A percentile compares a stretch with the other conserved stretches of the same genome.
Conservation (phyloP, 176 grass and related monocot species). For the Ensete glaucum region DNA sequence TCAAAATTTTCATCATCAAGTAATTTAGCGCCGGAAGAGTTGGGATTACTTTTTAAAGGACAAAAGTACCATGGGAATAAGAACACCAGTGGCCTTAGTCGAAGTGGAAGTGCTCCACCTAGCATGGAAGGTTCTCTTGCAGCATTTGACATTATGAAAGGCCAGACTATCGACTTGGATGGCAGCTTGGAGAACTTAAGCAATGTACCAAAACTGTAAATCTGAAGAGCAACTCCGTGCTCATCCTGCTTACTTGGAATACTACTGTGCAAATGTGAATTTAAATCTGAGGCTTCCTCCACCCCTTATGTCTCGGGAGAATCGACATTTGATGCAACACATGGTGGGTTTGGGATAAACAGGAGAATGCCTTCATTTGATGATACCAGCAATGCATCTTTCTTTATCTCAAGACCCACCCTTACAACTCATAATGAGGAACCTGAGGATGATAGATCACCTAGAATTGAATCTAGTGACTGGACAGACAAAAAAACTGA, state of each 20-base stretch:
- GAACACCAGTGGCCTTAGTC: slow-evolving; percentile 56
- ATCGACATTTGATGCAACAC: slow-evolving; percentile 51
- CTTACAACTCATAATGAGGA: slow-evolving; percentile 92
- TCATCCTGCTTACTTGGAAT: slow-evolving; percentile 72
- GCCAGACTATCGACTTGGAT: slow-evolving; percentile 39
- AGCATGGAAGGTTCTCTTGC: slow-evolving; percentile 91
- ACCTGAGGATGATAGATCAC: slow-evolving; percentile 79
- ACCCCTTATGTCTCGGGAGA: slow-evolving; percentile 69
- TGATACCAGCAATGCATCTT: slow-evolving; percentile 32
- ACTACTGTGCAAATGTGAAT: slow-evolving; percentile 87
- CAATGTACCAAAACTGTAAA: slow-evolving; percentile 28
- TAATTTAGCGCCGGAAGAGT: slow-evolving; percentile 44
- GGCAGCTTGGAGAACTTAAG: slow-evolving; percentile 33
- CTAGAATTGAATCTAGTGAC: slow-evolving; percentile 44
- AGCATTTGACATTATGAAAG: slow-evolving; percentile 50
- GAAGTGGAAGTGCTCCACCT: slow-evolving; percentile 84
- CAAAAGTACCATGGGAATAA: slow-evolving; percentile 40
- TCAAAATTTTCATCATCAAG: slow-evolving; percentile 32
- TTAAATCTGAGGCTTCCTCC: slow-evolving; percentile 93
- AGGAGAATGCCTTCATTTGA: slow-evolving; percentile 19
- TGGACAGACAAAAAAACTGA: slow-evolving; percentile 33
- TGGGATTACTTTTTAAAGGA: slow-evolving; percentile 47
- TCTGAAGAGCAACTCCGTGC: slow-evolving; percentile 60
- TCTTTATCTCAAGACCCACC: slow-evolving; percentile 53
- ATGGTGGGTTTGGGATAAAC: slow-evolving; percentile 28